Base-by-base conservation (phyloP, 2,329 filamentous ascomycete species). In the Colletotrichum orbiculare region DNA sequence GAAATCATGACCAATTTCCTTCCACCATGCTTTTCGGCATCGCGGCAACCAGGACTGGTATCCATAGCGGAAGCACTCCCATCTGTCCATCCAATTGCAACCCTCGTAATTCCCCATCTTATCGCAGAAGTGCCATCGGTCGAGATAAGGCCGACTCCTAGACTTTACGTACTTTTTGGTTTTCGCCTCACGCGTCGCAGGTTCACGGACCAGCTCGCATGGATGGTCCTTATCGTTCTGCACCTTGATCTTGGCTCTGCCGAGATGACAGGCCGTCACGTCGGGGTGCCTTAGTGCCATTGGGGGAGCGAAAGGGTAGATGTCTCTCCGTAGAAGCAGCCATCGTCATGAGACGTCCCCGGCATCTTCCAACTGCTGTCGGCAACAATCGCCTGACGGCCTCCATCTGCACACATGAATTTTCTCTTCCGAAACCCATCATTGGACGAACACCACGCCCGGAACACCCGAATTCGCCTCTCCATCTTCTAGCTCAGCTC, bases 391-490 rank as follows among this genome's bases (percentile, higher is more conserved):
- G 57, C 50, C 45, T 46, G 17, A 65, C 39, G 33, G 41, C 50
- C 63, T 48, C 58, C 52, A 43, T 63, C 43, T 50, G 35, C 39
- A 52, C 57, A 39, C 15, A 45, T 6, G 13, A 35, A 41, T 61
- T 61, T 46, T 41, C 17, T 42, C 15, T 17, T 47, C 48, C 37
- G 12, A 46, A 37, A 43, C 38, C 38, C 41, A 10, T 15, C 15
- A 63, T 66, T 63, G 63, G 59, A 34, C 33, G 33, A n/a, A 41
- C 6, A 17, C 46, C 25, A 25, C 48, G 43, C 37, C 47, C 58
- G 58, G 47, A 49, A 66, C 13, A 46, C 53, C 58, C 63, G 47
- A 57, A 39, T 57, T 66, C 17, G 58, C 63, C 52, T 62, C 63
- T 35, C 15, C 48, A 9, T 45, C 35, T 66, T 53, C 63, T 63